Evolutionary conservation across 208 protist genomes (phyloP), one percentile per base, ranked within the genome.

Genomic region (Acanthamoeba sp.): DNA sequence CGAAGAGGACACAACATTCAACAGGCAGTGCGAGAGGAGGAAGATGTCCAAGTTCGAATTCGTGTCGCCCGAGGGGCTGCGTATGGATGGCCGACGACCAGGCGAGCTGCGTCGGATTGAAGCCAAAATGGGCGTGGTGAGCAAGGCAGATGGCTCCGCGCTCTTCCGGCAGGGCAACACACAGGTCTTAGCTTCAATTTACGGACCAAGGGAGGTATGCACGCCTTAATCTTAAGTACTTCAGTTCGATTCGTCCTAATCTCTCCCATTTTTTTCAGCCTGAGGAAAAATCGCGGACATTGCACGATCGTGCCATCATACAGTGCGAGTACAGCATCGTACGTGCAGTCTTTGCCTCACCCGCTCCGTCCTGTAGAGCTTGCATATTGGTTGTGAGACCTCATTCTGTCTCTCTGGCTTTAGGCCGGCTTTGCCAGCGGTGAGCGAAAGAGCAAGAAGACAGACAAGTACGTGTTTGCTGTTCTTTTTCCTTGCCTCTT

Each of bases 21-120:
- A 10, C 42, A 10, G 42, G 42, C 42, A 48, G 42, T 66, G 59
- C 2, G n/a, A 66, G 12, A 6, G 7, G 7, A 66, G n/a, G 7
- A 34, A 6, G 16, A 93, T 82, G 88, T 52, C 88, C 0, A 89
- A 62, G 55, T 94, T 94, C 42, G 96, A 97, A 71, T 96, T 95
- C 45, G 50, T 97, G 29, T 96, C 96, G n/a, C 96, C 94, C 34
- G 97, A 97, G 89, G 98, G 98, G 20, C 94, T 99, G 20, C 95
- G 98, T 38, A 40, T 97, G 34, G 98, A 99, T 93, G 98, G 98
- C 18, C 97, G 98, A 55, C 94, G 97, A 29, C 57, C 97, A 22
- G 87, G 96, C 62, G 98, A 99, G 96, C 93, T 98, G 32, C 93
- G 98, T 42, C 94, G 96, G 34, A 88, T 99, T 12, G 78, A 95